Percentiles rank a stretch among this genome's conserved stretches.
Evolutionary conservation across 768 basidiomycete genomes (phyloP).

Genomic region (Calocybe gangraenosa): DNA sequence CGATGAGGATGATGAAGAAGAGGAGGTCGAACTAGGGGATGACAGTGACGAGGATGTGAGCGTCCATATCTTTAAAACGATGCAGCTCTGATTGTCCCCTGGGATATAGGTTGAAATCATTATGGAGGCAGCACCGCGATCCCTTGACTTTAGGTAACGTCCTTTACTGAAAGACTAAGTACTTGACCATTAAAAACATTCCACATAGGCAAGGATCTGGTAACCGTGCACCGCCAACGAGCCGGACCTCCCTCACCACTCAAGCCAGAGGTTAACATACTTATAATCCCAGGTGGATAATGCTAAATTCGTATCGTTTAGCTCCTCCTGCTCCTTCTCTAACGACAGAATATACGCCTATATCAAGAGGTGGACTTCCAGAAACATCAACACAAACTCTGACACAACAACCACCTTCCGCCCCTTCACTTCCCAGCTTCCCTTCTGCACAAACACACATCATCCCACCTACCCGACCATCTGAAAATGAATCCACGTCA

Average conservation of each 20-base stretch:
- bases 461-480: slow-evolving; percentile 8
- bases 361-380: slow-evolving; percentile 52
- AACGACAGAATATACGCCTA: slow-evolving; percentile 81
- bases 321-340: slow-evolving; percentile 51
- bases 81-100: slow-evolving; percentile 3
- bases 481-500: slow-evolving; percentile 8
- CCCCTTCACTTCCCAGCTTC: slow-evolving; percentile 17
- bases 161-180: slow-evolving; percentile 1
- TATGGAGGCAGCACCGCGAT: slow-evolving; percentile 72
- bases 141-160: slow-evolving; percentile 68
- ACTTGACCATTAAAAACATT: background rate
- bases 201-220: slow-evolving; percentile 31
- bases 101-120: slow-evolving; percentile 85
- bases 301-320: background rate
- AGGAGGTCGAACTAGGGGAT: slow-evolving; percentile 32
- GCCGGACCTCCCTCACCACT: slow-evolving; percentile 25
- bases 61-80: slow-evolving; percentile 1
- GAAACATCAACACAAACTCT: slow-evolving; percentile 12
- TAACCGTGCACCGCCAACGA: slow-evolving; percentile 24
- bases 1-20: slow-evolving; percentile 23
- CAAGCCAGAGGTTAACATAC: slow-evolving; percentile 26
- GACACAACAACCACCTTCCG: slow-evolving; percentile 10
- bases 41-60: slow-evolving; percentile 43
- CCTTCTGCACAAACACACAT: slow-evolving; percentile 12
- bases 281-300: background rate